These are phyloP conservation scores for Candida methanosorbosa DNA, from an alignment of 805 yeast species.

Conservation along the genomic window DNA sequence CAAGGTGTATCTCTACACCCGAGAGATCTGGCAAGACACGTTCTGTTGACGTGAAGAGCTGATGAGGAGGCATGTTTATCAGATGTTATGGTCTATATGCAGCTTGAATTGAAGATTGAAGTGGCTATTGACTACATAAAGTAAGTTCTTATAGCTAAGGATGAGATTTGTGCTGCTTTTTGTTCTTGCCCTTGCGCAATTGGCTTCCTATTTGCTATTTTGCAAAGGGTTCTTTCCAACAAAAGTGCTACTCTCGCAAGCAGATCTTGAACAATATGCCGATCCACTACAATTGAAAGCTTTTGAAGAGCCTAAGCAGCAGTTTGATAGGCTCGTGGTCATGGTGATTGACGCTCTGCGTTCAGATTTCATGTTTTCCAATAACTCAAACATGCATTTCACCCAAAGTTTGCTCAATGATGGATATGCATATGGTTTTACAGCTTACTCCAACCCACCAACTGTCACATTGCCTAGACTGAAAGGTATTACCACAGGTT, in stretches of 20 bases:
- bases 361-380: constrained; percentile 73
- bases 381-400: constrained; percentile 54
- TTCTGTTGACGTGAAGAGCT: too few species aligned
- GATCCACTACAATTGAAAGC: constrained; percentile 20
- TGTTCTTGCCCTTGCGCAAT: constrained; percentile 26
- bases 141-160: background rate
- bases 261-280: constrained; percentile 28
- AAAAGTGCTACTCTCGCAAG: constrained; percentile 68
- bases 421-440: constrained; percentile 77
- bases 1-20: too few species aligned
- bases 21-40: too few species aligned
- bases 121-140: too few species aligned
- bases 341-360: constrained; percentile 93
- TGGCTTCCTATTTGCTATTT: constrained; percentile 52
- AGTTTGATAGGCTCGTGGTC: constrained; percentile 61
- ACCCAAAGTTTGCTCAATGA: constrained; percentile 55
- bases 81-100: too few species aligned
- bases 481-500: constrained; percentile 90
- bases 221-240: constrained; percentile 87
- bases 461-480: constrained; percentile 93
- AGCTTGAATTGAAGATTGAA: too few species aligned
- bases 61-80: too few species aligned
- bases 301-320: constrained; percentile 23
- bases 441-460: constrained; percentile 91
- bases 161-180: constrained; percentile 11